Conservation (phyloP, 1,284 basidiomycete genomes). For the Melampsora abietis-canadensis region DNA sequence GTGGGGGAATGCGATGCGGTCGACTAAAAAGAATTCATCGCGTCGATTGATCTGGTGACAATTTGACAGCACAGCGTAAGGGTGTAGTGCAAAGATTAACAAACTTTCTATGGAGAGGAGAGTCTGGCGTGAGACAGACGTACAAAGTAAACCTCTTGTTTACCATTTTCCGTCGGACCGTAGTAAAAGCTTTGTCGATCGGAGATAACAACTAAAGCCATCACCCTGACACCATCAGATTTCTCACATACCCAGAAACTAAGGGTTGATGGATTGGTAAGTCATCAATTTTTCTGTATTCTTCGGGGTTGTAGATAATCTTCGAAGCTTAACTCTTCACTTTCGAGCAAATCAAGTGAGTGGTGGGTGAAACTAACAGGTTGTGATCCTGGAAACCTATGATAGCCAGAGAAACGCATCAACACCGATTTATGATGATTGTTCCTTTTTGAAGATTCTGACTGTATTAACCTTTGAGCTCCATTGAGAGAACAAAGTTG, state of each 20-base stretch:
- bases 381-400: conserved; percentile 86
- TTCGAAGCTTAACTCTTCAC: conserved; percentile 67
- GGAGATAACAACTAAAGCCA: conserved; percentile 69
- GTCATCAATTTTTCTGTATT: conserved; percentile 7
- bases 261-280: not conserved
- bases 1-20: conserved; percentile 82
- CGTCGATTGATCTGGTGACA: conserved; percentile 81
- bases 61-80: not conserved
- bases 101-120: not conserved
- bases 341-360: conserved; percentile 72
- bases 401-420: not conserved
- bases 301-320: conserved; percentile 23
- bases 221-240: conserved; percentile 91
- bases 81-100: no score
- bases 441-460: not conserved
- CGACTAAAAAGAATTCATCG: conserved; percentile 73
- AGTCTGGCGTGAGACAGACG: conserved; percentile 49
- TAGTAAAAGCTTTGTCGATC: conserved; percentile 55
- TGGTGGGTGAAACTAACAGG: conserved; percentile 76
- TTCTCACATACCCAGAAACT: conserved; percentile 99
- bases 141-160: conserved; percentile 78
- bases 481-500: conserved; percentile 26
- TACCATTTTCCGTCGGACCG: conserved; percentile 49
- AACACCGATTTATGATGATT: not conserved
- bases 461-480: conserved; percentile 2